Percentiles rank a stretch among this genome's conserved stretches.
These are phyloP conservation scores for Salvia hispanica DNA, from an alignment of 257 asterid species.

Conservation along the genomic window DNA sequence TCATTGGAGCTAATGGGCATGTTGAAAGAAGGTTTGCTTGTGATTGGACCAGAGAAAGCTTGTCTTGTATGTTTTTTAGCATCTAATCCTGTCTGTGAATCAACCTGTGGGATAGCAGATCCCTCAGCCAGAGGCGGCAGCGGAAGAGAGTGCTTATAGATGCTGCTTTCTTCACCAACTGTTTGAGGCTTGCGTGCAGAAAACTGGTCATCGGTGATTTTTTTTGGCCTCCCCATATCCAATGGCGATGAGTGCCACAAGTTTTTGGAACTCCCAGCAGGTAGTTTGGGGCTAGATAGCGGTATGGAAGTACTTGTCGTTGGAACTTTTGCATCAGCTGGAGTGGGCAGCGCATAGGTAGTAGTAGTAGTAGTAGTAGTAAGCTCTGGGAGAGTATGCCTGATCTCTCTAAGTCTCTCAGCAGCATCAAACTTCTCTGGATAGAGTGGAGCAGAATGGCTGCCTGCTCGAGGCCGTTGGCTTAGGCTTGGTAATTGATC, in stretches of 20 bases:
- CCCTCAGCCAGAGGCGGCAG: conserved; percentile 68
- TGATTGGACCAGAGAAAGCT: conserved; percentile 85
- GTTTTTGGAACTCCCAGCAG: conserved; percentile 51
- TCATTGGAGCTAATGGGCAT: conserved; percentile 64
- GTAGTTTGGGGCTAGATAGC: conserved; percentile 37
- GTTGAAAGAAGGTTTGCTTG: conserved; percentile 71
- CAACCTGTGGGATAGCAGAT: conserved; percentile 46
- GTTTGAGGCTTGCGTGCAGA: conserved; percentile 45
- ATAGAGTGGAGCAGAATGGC: conserved; percentile 90
- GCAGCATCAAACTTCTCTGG: conserved; percentile 75
- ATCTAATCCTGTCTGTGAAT: conserved; percentile 53
- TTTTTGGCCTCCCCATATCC: conserved; percentile 61
- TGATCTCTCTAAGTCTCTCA: conserved; percentile 64
- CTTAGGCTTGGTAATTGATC: conserved; percentile 48
- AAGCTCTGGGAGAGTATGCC: conserved; percentile 46
- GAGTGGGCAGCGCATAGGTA: conserved; percentile 78
- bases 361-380: conserved; percentile 63
- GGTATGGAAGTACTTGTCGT: conserved; percentile 43
- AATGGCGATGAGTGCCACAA: conserved; percentile 88
- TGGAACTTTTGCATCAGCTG: conserved; percentile 76
- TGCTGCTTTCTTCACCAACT: conserved; percentile 48
- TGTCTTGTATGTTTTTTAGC: conserved; percentile 50
- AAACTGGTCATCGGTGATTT: conserved; percentile 47
- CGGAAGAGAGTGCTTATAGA: conserved; percentile 58
- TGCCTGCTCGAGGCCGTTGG: conserved; percentile 53